Evolutionary conservation across 176 grass and related monocot genomes (phyloP), one percentile per base, ranked within the genome.

Genomic region (Aegilops tauschii): DNA sequence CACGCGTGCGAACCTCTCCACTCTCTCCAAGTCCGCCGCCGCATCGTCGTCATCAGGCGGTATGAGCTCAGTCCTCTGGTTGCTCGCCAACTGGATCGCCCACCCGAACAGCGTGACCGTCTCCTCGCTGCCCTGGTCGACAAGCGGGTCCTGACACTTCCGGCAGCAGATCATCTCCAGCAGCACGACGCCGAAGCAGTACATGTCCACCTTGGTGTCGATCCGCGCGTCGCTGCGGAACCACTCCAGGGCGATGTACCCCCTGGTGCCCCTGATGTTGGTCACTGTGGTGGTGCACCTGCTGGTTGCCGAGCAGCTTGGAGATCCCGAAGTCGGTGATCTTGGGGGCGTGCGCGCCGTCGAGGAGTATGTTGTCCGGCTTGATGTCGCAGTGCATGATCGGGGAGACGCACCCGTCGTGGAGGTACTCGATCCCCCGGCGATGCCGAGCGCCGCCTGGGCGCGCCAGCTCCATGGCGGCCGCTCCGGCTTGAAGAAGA

Each of bases 111-210:
- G 6, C 0, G 80, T 83, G 50, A 71, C 85, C 5, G 85, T 80
- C 67, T 73, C 36, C 20, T 18, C 35, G 9, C 4, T 4, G 4
- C 3, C 30, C 61, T 0, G 12, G 1, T 21, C 45, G 8, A 3
- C 1, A 16, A n/a, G 17, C 10, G 75, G 84, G 0, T 86, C 75
- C 0, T 86, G 75, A 65, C 84, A 79, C 65, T 16, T 58, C 9
- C 65, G 63, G 47, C 84, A 79, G n/a, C 31, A 39, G 1, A 80
- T 65, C 77, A 79, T 79, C 87, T 97, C 94, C 25, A 97, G 86
- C 32, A 97, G 90, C 61, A 97, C 92, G 9, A 97, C 89, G 13
- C 89, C 94, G 27, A 91, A 96, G 73, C 89, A 93, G 65, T 96
- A 93, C 42, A 97, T 90, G 65, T 94, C 92, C 49, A 76, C 87